A percentile compares a stretch with the other conserved stretches of the same genome.
Evolutionary conservation across 805 yeast genomes (phyloP).

Genomic region (Saturnispora bothae): DNA sequence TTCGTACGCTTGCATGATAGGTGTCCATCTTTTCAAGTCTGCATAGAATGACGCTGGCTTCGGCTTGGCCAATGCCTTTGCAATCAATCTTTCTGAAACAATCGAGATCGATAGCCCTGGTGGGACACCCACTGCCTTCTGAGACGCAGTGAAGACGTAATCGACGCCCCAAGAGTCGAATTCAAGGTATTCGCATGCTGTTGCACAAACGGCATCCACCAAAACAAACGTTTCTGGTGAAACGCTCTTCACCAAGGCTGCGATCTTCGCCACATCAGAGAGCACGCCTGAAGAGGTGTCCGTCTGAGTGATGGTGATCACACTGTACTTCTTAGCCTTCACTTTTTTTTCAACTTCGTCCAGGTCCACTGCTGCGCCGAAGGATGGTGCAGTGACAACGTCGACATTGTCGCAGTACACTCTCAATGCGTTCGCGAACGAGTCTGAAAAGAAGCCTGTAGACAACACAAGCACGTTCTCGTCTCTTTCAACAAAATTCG

Average conservation of each 20-base stretch:
- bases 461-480: conserved; percentile 74
- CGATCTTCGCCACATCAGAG: conserved; percentile 52
- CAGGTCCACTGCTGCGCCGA: conserved; percentile 62
- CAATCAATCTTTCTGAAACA: conserved; percentile 67
- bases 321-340: conserved; percentile 36
- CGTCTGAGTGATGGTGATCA: conserved; percentile 85
- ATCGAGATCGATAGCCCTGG: conserved; percentile 77
- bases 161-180: conserved; percentile 89
- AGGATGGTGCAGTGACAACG: conserved; percentile 48
- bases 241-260: conserved; percentile 46
- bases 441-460: conserved; percentile 84
- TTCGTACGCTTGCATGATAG: conserved; percentile 82
- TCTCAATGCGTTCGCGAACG: conserved; percentile 64
- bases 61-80: conserved; percentile 39
- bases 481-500: conserved; percentile 56
- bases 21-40: conserved; percentile 74
- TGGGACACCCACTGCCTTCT: conserved; percentile 92
- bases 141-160: conserved; percentile 83
- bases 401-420: conserved; percentile 73
- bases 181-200: conserved; percentile 77
- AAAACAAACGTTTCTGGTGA: conserved; percentile 76
- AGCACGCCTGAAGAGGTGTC: conserved; percentile 96
- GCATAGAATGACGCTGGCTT: conserved; percentile 52
- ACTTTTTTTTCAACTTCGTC: conserved; percentile 47
- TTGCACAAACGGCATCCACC: conserved; percentile 93